Base-by-base conservation (phyloP, 495 filamentous ascomycete species). In the Amorphotheca resinae region DNA sequence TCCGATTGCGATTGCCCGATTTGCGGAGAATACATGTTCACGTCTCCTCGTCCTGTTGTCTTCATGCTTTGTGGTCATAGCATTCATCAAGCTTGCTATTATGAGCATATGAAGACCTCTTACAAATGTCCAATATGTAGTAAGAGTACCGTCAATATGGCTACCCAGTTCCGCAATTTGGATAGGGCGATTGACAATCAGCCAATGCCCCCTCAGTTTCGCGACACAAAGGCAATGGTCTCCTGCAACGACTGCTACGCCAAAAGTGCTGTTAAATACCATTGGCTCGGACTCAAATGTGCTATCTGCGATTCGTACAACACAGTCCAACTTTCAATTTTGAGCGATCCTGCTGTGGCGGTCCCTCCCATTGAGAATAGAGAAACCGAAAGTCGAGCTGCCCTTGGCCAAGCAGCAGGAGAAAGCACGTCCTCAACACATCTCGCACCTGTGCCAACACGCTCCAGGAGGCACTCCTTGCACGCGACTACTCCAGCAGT, bases 1-100 rank as follows among this genome's bases (percentile, higher is more conserved):
- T 94, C 82, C 4, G 87, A 99, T 57, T 93, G 87, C 59, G 82
- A 95, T 56, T 99, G 91, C 58, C 91, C 91, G n/a, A 95, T 99
- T 46, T 99, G 91, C 57, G 84, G 85, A 18, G 87, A 94, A 38
- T 95, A 95, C 57, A 84, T 99, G 76, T 96, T 96, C 59, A 87
- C 80, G n/a, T 96, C 91, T 15, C 78, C 84, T 0, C 73, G 78
- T 44, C 74, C 79, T 1, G 87, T 99, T 7, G 86, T 94, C 26
- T 93, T 93, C 56, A 87, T 99, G 81, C 74, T 77, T 33, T 99
- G 91, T 61, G 93, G 93, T 7, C 91, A 99, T 60, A 91, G 87
- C 59, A 91, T 99, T 50, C 91, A 99, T 58, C 72, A 78, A 45
- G 72, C 73, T 46, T 99, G 91, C 63, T 84, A 91, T 55, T 72